A percentile compares a stretch with the other conserved stretches of the same genome.
These are phyloP conservation scores for Urtica urens DNA, from an alignment of 306 rosid genomes.

Conservation along the genomic window DNA sequence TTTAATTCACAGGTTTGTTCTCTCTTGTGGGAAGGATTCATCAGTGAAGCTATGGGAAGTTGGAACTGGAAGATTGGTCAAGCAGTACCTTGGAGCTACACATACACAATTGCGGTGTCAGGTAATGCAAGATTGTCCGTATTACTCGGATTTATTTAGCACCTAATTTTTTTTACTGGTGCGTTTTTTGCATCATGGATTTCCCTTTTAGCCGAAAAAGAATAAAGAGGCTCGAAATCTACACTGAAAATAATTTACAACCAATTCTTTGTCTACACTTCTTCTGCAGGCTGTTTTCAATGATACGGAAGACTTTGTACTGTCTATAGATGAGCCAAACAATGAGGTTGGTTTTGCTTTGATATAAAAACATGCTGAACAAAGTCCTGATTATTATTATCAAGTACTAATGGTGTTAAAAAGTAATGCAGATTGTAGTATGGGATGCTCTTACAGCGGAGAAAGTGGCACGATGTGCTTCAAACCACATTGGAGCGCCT, in stretches of 20 bases:
- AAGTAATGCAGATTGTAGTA: slow-evolving; percentile 48
- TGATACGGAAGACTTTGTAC: slow-evolving; percentile 67
- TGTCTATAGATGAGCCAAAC: slow-evolving; percentile 72
- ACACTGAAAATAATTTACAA: no score
- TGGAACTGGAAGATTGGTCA: slow-evolving; percentile 76
- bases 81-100: slow-evolving; percentile 68
- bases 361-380: no score
- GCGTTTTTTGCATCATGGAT: neutral
- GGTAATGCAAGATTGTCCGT: slow-evolving; percentile 30
- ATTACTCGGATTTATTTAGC: neutral
- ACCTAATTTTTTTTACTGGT: neutral
- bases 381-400: no score
- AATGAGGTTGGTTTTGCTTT: slow-evolving; percentile 63
- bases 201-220: neutral
- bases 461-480: slow-evolving; percentile 73
- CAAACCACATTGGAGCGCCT: slow-evolving; percentile 74
- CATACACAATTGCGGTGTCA: slow-evolving; percentile 70
- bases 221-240: neutral
- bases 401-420: slow-evolving; percentile 14
- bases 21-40: slow-evolving; percentile 90
- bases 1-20: slow-evolving; percentile 53
- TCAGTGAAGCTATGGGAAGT: slow-evolving; percentile 82
- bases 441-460: slow-evolving; percentile 91
- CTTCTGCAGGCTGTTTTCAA: slow-evolving; percentile 66
- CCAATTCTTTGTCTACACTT: neutral